Conservation (phyloP, 192 early-diverging fungal species). For the Allomyces macrogynus region DNA sequence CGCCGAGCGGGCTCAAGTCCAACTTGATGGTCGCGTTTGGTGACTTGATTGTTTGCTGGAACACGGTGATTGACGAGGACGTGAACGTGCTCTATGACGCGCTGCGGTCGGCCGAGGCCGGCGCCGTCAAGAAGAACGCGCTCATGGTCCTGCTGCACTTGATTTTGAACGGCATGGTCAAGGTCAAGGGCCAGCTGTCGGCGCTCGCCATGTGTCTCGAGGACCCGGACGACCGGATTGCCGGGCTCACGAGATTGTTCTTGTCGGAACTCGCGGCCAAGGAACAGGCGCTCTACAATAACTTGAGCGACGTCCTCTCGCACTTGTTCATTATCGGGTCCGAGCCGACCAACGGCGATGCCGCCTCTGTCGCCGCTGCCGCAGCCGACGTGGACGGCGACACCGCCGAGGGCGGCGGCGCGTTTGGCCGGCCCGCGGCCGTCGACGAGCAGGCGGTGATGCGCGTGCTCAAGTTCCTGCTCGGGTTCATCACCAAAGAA, state of each 20-base stretch:
- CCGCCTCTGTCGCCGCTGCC: not conserved
- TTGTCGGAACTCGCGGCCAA: conserved; percentile 88
- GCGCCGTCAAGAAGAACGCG: conserved; percentile 76
- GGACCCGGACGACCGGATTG: conserved; percentile 66
- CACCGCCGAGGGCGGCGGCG: not conserved
- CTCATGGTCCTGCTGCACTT: conserved; percentile 97
- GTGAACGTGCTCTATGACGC: conserved; percentile 87
- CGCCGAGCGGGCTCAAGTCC: conserved; percentile 59
- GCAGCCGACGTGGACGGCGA: not conserved
- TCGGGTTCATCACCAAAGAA: conserved; percentile 88
- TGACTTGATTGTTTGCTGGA: conserved; percentile 92
- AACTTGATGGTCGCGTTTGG: conserved; percentile 96
- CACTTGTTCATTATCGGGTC: conserved; percentile 48
- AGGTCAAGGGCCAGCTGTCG: conserved; percentile 93
- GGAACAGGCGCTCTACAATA: conserved; percentile 98
- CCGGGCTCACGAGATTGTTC: conserved; percentile 82
- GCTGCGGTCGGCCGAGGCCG: conserved; percentile 13
- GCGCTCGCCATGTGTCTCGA: conserved; percentile 97
- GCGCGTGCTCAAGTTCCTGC: conserved; percentile 85
- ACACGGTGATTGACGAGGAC: conserved; percentile 87
- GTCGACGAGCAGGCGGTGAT: conserved; percentile 68
- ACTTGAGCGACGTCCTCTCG: conserved; percentile 92
- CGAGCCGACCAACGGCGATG: not conserved
- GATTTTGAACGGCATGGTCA: conserved; percentile 97
- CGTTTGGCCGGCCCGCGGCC: conserved; percentile 18